Percentiles rank a stretch among this genome's conserved stretches.
Conservation (phyloP, 495 filamentous ascomycete genomes). For the Hypoxylon fragiforme region DNA sequence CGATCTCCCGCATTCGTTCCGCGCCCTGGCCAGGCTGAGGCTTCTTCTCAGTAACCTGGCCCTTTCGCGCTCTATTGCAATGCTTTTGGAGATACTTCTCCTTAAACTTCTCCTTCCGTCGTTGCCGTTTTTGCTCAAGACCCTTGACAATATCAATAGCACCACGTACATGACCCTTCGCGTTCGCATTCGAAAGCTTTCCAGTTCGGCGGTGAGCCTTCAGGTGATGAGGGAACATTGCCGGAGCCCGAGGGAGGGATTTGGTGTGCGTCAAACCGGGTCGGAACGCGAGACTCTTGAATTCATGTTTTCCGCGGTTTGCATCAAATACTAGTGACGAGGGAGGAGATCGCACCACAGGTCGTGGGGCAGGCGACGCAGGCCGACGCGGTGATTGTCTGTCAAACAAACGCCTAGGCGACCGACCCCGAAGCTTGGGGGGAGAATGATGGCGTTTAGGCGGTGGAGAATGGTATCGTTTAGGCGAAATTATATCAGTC, state of each 20-base stretch:
- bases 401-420: constrained; percentile 64
- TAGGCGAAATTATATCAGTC: constrained; percentile 41
- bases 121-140: constrained; percentile 88
- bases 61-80: constrained; percentile 58
- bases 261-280: constrained; percentile 70
- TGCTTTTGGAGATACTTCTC: constrained; percentile 69
- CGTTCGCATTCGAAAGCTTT: constrained; percentile 39
- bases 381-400: constrained; percentile 70
- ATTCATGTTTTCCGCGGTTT: constrained; percentile 40
- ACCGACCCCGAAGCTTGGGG: constrained; percentile 50
- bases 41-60: constrained; percentile 49
- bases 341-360: constrained; percentile 46
- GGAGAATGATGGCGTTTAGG: constrained; percentile 52
- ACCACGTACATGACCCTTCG: constrained; percentile 64
- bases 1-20: constrained; percentile 92
- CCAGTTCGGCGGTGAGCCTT: constrained; percentile 39
- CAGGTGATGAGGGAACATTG: constrained; percentile 63
- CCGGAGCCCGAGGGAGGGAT: constrained; percentile 74
- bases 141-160: constrained; percentile 98
- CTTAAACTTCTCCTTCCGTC: constrained; percentile 81
- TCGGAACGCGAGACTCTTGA: constrained; percentile 66
- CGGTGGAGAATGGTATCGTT: constrained; percentile 51
- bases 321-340: constrained; percentile 45
- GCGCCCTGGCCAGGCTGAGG: constrained; percentile 82
- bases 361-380: constrained; percentile 62